These are phyloP conservation scores for Aspergillus texensis DNA, from an alignment of 2,329 filamentous ascomycete genomes.

Conservation along the genomic window DNA sequence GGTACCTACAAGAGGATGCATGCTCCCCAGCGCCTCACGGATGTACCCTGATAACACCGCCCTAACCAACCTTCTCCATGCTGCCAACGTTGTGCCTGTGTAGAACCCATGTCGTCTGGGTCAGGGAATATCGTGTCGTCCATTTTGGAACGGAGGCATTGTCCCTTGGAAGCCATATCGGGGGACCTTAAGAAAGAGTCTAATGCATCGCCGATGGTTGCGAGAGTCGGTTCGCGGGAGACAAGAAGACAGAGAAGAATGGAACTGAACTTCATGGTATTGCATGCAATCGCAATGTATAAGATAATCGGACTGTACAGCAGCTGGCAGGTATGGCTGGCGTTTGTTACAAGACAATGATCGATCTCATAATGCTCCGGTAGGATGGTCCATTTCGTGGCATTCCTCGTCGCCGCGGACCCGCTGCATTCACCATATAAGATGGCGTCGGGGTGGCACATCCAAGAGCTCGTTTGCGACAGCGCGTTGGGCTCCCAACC, in stretches of 20 bases:
- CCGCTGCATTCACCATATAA: background rate
- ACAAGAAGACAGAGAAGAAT: slow-evolving; percentile 3
- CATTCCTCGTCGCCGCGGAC: background rate
- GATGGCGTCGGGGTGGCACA: background rate
- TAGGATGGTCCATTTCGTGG: background rate
- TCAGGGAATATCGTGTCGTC: background rate
- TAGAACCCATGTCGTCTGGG: background rate
- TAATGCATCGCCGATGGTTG: slow-evolving; percentile 40
- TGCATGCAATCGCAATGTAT: slow-evolving; percentile 7
- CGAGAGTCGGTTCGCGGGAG: background rate
- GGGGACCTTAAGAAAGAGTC: slow-evolving; percentile 38
- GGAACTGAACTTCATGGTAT: slow-evolving; percentile 6
- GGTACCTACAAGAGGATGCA: slow-evolving; percentile 10
- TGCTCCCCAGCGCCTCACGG: slow-evolving; percentile 10
- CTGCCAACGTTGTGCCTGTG: background rate
- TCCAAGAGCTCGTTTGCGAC: background rate
- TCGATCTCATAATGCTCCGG: background rate
- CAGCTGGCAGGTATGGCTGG: slow-evolving; percentile 5
- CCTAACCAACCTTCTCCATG: slow-evolving; percentile 3
- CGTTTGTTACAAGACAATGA: background rate
- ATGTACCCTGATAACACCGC: slow-evolving; percentile 7
- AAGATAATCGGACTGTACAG: slow-evolving; percentile 3
- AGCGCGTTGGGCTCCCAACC: background rate
- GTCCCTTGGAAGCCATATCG: slow-evolving; percentile 30
- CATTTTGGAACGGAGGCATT: background rate